Evolutionary conservation across 257 asterid species (phyloP).

Genomic region (Salvia miltiorrhiza): DNA sequence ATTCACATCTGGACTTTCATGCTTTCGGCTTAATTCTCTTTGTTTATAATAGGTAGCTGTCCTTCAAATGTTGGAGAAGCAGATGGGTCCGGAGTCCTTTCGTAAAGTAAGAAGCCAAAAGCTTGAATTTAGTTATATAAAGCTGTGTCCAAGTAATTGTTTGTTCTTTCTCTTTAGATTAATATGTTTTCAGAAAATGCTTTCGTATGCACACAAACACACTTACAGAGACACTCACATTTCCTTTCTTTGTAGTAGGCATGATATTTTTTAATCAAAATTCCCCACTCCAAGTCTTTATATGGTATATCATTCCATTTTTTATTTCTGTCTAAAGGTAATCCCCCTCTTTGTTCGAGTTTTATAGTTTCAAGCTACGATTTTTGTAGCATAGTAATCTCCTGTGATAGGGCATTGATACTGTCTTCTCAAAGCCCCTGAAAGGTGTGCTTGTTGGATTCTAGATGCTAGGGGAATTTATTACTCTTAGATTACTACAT

Average conservation of each 20-base stretch:
- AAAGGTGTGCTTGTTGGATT: background rate
- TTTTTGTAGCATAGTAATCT: background rate
- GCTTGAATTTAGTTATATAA: background rate
- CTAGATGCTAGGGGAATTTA: background rate
- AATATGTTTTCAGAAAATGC: background rate
- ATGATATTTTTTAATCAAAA: background rate
- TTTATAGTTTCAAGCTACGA: background rate
- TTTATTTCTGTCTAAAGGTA: background rate
- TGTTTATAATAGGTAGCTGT: constrained; percentile 67
- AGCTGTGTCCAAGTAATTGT: constrained; percentile 7
- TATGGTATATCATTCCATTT: background rate
- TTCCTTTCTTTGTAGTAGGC: constrained; percentile 10
- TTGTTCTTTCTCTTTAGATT: background rate
- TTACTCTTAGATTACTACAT: background rate
- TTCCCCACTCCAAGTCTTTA: constrained; percentile 3
- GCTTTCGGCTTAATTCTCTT: constrained; percentile 9
- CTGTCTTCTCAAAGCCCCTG: background rate
- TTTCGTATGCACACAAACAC: background rate
- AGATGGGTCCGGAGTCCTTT: constrained; percentile 99
- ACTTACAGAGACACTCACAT: background rate
- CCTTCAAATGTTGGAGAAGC: constrained; percentile 98
- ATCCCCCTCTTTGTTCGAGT: background rate
- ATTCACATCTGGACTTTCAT: constrained; percentile 1
- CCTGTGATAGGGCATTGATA: background rate
- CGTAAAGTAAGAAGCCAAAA: constrained; percentile 66